Conservation (phyloP, 2,329 filamentous ascomycete genomes). For the Pseudocercospora fijiensis region DNA sequence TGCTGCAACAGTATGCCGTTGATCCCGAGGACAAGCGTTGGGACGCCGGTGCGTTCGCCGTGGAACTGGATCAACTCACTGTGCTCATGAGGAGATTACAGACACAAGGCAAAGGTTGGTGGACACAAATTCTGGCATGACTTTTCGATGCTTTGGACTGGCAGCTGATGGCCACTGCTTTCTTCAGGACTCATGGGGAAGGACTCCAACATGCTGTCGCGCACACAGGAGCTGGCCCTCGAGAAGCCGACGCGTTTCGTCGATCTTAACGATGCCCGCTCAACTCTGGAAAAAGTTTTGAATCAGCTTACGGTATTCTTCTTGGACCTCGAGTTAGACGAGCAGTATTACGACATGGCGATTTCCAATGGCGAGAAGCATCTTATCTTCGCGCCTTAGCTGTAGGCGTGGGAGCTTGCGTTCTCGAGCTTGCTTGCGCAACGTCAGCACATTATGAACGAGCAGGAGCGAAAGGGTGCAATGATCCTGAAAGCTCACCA, state of each 20-base stretch:
- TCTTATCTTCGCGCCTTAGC: slow-evolving; percentile 23
- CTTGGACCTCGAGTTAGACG: slow-evolving; percentile 29
- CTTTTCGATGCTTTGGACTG: not conserved
- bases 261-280: slow-evolving; percentile 21
- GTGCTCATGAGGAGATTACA: slow-evolving; percentile 28
- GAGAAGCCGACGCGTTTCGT: slow-evolving; percentile 20
- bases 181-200: slow-evolving; percentile 9
- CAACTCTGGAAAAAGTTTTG: slow-evolving; percentile 23
- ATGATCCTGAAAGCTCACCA: slow-evolving; percentile 33
- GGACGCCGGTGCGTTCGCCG: slow-evolving; percentile 25
- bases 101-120: slow-evolving; percentile 27
- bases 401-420: slow-evolving; percentile 27
- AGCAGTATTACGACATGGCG: slow-evolving; percentile 29
- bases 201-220: slow-evolving; percentile 14
- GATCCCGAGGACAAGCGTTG: slow-evolving; percentile 21
- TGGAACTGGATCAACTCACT: slow-evolving; percentile 28
- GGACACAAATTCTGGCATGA: not conserved
- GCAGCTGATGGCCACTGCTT: not conserved
- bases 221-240: slow-evolving; percentile 5
- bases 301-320: slow-evolving; percentile 28
- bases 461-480: slow-evolving; percentile 23
- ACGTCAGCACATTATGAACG: slow-evolving; percentile 14
- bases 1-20: slow-evolving; percentile 26
- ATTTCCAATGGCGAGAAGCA: slow-evolving; percentile 27
- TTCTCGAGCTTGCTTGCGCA: slow-evolving; percentile 22